These are phyloP conservation scores for Hyphodiscus sp. DNA, from an alignment of 2,329 filamentous ascomycete genomes.

Conservation along the genomic window DNA sequence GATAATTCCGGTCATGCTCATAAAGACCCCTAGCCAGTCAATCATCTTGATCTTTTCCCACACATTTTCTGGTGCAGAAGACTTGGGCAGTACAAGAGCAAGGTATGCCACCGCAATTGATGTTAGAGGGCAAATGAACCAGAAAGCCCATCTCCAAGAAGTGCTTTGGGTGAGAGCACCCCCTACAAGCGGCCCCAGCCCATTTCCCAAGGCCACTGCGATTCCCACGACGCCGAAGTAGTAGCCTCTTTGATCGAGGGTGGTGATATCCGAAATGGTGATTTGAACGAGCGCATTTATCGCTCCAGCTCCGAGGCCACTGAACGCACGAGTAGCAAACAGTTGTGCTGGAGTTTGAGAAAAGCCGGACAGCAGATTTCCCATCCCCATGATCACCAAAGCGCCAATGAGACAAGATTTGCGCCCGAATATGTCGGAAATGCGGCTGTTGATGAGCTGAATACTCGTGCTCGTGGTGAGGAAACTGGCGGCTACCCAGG, in stretches of 20 bases:
- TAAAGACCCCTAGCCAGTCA: constrained; percentile 8
- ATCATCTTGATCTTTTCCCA: constrained; percentile 19
- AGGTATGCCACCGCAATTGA: constrained; percentile 8
- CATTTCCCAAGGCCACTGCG: constrained; percentile 21
- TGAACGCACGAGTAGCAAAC: constrained; percentile 3
- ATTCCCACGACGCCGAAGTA: constrained; percentile 30
- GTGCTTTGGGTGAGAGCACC: constrained; percentile 29
- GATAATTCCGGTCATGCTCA: no score
- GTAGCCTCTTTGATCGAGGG: constrained; percentile 18
- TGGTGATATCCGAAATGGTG: constrained; percentile 5
- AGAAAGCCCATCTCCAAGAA: constrained; percentile 30
- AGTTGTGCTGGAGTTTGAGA: constrained; percentile 1
- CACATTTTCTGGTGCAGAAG: constrained; percentile 6
- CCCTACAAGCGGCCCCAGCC: constrained; percentile 26
- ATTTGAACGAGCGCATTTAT: constrained; percentile 9
- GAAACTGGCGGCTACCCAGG: constrained; percentile 7
- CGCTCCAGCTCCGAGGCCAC: constrained; percentile 8
- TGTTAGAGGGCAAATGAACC: constrained; percentile 8
- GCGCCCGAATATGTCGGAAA: constrained; percentile 12
- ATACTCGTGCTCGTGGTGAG: constrained; percentile 5
- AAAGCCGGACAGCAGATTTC: constrained; percentile 10
- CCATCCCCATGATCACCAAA: constrained; percentile 5
- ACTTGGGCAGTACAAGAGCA: constrained; percentile 15
- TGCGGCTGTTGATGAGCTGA: constrained; percentile 7
- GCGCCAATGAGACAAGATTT: constrained; percentile 3